Base-by-base conservation (phyloP, 768 basidiomycete genomes). In the Crepidotus variabilis region DNA sequence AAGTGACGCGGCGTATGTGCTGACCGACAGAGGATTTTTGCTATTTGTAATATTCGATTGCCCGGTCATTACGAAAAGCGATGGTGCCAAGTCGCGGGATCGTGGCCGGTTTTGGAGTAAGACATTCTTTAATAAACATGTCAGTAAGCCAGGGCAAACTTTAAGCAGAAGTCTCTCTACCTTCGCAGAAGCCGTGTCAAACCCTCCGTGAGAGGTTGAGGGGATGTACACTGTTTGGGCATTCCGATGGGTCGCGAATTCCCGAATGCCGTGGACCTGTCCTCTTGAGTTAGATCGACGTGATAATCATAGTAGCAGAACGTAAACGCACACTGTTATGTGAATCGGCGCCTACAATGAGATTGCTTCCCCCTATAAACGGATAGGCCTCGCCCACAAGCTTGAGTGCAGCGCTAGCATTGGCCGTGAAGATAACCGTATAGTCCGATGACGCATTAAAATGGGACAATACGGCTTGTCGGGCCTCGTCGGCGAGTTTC, bases 21-120 rank as follows among this genome's bases (percentile, higher is more conserved):
- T 75, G 54, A 87, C 77, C 1, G 85, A 83, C 6, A 92, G 76
- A 5, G 86, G 77, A 50, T 79, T 83, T 68, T 92, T 92, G 56
- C 79, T 75, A 63, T 90, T 92, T 11, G 90, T 81, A 50, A 94
- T 84, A 65, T 94, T 94, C 8, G 92, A 93, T 71, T 87, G 87
- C 11, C 81, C 90, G 0, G 90, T 92, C 51, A 90, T 73, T 7
- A 85, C 88, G 57, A 91, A 90, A 8, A 92, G 79, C 47, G 82
- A 80, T 0, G 85, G 82, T 0, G 78, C 67, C 6, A 76, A 65
- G 18, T 76, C 68, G 52, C 66, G 61, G 21, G 80, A 73, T 43
- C 69, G 70, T 14, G 85, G 81, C 32, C 75, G 75, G 57, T 83
- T 75, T 50, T 71, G 74, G 50, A 75, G 67, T n/a, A 89, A 72